phyloP scores from a whole-genome alignment of 768 basidiomycete species.

The Kwoniella bestiolae region DNA sequence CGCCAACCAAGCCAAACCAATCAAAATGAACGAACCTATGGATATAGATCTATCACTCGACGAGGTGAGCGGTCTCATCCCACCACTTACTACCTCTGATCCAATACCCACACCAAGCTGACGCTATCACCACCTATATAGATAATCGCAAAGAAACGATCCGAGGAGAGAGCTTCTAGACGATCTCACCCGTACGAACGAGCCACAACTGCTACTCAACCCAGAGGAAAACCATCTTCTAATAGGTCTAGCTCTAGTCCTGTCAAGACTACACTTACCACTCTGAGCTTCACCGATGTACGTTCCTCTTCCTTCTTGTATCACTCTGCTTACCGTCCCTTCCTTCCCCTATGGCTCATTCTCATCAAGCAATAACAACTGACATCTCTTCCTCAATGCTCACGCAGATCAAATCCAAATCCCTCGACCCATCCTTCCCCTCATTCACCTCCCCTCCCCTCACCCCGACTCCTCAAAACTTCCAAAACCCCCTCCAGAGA shows the following conservation, averaged over 20 bases:
- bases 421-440: background rate
- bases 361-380: background rate
- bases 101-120: background rate
- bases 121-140: background rate
- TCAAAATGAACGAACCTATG: constrained; percentile 14
- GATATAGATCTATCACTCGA: constrained; percentile 19
- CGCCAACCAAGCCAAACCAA: background rate
- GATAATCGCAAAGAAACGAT: constrained; percentile 16
- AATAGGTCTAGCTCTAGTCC: background rate
- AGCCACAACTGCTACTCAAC: background rate
- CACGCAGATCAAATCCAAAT: constrained; percentile 1
- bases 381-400: background rate
- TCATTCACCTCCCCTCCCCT: background rate
- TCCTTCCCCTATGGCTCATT: background rate
- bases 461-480: background rate
- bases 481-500: constrained; percentile 1
- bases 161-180: background rate
- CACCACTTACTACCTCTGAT: background rate
- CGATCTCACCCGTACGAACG: background rate
- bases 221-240: background rate
- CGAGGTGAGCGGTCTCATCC: background rate
- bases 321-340: background rate
- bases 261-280: constrained; percentile 1
- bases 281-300: background rate
- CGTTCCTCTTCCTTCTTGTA: no score